Conservation (phyloP, 208 protist species). For the Paratrypanosoma confusum region DNA sequence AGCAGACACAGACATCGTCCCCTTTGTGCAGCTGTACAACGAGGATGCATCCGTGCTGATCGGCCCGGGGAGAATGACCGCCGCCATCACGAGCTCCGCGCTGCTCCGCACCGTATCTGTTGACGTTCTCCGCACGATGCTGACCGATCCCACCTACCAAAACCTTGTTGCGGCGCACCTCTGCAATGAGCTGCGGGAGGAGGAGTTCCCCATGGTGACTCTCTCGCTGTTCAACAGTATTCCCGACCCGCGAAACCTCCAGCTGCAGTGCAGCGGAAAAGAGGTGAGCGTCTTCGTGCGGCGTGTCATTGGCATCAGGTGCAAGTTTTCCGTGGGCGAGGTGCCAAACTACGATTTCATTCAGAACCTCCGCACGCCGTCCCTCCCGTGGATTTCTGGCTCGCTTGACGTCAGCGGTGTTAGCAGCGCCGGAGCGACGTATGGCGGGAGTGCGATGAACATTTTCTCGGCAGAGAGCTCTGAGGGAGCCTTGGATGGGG, state of each 20-base stretch:
- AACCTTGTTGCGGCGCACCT: conserved; percentile 47
- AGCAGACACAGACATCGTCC: conserved; percentile 64
- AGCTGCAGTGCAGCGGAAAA: conserved; percentile 38
- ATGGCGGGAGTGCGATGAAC: too few relatives aligned
- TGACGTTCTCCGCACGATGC: conserved; percentile 79
- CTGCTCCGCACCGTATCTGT: conserved; percentile 71
- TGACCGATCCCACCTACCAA: conserved; percentile 74
- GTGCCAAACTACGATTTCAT: conserved; percentile 66
- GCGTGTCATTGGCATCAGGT: conserved; percentile 52
- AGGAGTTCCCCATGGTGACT: conserved; percentile 56
- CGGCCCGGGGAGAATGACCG: conserved; percentile 62
- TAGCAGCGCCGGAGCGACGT: too few relatives aligned
- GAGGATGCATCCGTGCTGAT: conserved; percentile 72
- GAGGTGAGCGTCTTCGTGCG: conserved; percentile 40
- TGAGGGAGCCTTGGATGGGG: conserved; percentile 34
- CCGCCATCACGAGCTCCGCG: conserved; percentile 58
- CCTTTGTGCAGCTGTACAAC: conserved; percentile 89
- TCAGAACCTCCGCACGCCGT: conserved; percentile 65
- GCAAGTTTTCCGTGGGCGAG: conserved; percentile 61
- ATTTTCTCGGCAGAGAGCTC: too few relatives aligned
- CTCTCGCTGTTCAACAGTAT: conserved; percentile 74
- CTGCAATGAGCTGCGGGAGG: conserved; percentile 50
- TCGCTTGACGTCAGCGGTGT: conserved; percentile 28
- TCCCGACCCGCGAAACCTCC: conserved; percentile 65
- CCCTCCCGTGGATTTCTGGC: conserved; percentile 40